Percentiles rank a stretch among this genome's conserved stretches.
These are phyloP conservation scores for Oldenlandia corymbosa DNA, from an alignment of 257 asterid species.

Conservation along the genomic window DNA sequence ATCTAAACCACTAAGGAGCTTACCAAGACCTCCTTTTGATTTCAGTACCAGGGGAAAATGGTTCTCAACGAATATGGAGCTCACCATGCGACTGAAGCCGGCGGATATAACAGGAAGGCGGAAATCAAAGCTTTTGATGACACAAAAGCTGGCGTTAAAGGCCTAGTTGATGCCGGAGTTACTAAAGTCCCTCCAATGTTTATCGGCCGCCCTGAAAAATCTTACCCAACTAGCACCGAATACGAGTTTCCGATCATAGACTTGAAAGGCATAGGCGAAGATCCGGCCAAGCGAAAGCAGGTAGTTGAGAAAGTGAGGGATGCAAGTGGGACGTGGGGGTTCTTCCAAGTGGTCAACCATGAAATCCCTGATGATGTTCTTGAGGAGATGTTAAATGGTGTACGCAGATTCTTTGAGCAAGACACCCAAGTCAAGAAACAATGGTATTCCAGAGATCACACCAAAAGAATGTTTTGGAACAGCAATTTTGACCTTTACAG, in stretches of 20 bases:
- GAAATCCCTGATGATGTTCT: conserved; percentile 14
- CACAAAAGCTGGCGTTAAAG: conserved; percentile 16
- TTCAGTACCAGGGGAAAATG: neutral
- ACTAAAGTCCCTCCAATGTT: conserved; percentile 7
- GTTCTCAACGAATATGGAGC: neutral
- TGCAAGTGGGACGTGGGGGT: conserved; percentile 7
- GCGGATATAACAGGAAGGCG: conserved; percentile 6
- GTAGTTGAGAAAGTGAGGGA: conserved; percentile 3
- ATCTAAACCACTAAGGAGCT: no score
- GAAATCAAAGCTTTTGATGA: conserved; percentile 16
- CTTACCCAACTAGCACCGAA: neutral
- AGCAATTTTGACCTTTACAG: conserved; percentile 1
- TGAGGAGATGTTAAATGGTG: conserved; percentile 10
- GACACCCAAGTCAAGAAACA: conserved; percentile 8
- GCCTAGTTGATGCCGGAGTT: conserved; percentile 11
- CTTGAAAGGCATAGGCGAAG: neutral
- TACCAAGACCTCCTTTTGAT: no score
- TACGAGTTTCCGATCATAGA: neutral
- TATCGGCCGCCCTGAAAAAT: neutral
- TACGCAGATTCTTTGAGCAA: conserved; percentile 12
- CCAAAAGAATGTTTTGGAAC: neutral
- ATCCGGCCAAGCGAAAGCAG: conserved; percentile 4
- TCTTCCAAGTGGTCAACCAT: conserved; percentile 21
- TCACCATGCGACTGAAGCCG: neutral
- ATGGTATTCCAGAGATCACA: conserved; percentile 2